Percentiles rank a stretch among this genome's conserved stretches.
phyloP scores from a whole-genome alignment of 495 filamentous ascomycete species.

The Thermothielavioides terrestris region DNA sequence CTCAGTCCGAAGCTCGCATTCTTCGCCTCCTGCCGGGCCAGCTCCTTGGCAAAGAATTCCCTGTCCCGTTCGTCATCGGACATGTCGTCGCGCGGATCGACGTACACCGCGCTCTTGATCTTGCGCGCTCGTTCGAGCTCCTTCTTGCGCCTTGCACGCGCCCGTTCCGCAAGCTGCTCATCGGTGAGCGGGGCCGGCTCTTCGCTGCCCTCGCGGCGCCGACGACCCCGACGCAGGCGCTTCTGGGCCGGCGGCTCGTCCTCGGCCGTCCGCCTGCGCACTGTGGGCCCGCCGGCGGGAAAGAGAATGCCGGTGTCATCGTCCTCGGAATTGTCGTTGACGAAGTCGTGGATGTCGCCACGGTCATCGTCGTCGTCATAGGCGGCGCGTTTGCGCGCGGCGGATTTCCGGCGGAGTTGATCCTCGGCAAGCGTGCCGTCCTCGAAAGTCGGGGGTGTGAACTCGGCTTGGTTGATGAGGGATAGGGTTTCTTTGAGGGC shows the following conservation, averaged over 20 bases:
- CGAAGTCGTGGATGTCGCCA: conserved; percentile 44
- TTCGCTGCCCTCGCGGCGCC: conserved; percentile 34
- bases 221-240: conserved; percentile 33
- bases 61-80: conserved; percentile 59
- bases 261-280: conserved; percentile 35
- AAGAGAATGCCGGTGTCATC: conserved; percentile 47
- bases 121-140: conserved; percentile 57
- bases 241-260: conserved; percentile 41
- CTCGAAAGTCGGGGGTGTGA: conserved; percentile 61
- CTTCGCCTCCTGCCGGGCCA: conserved; percentile 28
- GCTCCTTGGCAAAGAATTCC: conserved; percentile 64
- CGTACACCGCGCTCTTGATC: conserved; percentile 77
- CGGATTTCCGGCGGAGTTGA: conserved; percentile 62
- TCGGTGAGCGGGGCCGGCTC: conserved; percentile 44
- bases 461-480: conserved; percentile 61
- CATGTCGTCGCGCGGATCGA: conserved; percentile 73
- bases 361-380: conserved; percentile 57
- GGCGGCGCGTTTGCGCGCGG: conserved; percentile 38
- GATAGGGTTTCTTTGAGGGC: conserved; percentile 51
- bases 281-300: conserved; percentile 56
- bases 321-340: conserved; percentile 52
- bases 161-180: conserved; percentile 36
- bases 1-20: conserved; percentile 22
- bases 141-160: conserved; percentile 45
- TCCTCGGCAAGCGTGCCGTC: conserved; percentile 63